phyloP scores from a whole-genome alignment of 179 eudicot species.

The Actinidia arguta region DNA sequence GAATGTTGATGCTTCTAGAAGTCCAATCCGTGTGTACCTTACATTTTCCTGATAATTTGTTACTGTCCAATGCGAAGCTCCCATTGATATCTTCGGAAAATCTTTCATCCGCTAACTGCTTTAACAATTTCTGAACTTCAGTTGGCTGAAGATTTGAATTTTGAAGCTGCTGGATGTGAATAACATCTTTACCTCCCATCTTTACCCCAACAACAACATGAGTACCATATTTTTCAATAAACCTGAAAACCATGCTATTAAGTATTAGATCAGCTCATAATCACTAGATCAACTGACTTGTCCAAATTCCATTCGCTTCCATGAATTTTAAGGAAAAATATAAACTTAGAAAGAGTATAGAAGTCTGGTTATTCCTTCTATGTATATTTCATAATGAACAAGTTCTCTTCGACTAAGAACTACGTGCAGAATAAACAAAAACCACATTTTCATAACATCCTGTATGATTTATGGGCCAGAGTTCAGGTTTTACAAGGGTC shows the following conservation, averaged over 20 bases:
- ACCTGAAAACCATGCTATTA: slow-evolving; percentile 56
- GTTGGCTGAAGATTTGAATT: slow-evolving; percentile 62
- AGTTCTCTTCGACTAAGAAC: not conserved
- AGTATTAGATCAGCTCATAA: not conserved
- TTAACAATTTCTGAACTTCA: slow-evolving; percentile 77
- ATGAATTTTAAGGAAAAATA: not conserved
- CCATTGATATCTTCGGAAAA: slow-evolving; percentile 59
- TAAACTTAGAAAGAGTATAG: not conserved
- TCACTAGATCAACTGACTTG: not conserved
- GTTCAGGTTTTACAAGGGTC: not conserved
- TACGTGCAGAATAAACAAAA: not conserved
- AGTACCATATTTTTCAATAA: slow-evolving; percentile 92
- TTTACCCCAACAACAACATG: slow-evolving; percentile 92
- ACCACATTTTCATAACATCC: not conserved
- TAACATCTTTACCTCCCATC: slow-evolving; percentile 97
- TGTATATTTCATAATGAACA: not conserved
- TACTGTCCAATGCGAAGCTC: slow-evolving; percentile 24
- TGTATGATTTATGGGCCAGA: not conserved
- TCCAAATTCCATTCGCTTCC: not conserved
- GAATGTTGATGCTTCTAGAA: not conserved
- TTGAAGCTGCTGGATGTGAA: slow-evolving; percentile 82
- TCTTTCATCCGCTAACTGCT: slow-evolving; percentile 78
- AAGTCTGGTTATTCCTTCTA: not conserved
- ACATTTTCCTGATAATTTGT: slow-evolving; percentile 36
- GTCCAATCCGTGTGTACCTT: slow-evolving; percentile 61